Percentiles rank a stretch among this genome's conserved stretches.
Conservation (phyloP, 176 grass and related monocot species). For the Microstegium vimineum region DNA sequence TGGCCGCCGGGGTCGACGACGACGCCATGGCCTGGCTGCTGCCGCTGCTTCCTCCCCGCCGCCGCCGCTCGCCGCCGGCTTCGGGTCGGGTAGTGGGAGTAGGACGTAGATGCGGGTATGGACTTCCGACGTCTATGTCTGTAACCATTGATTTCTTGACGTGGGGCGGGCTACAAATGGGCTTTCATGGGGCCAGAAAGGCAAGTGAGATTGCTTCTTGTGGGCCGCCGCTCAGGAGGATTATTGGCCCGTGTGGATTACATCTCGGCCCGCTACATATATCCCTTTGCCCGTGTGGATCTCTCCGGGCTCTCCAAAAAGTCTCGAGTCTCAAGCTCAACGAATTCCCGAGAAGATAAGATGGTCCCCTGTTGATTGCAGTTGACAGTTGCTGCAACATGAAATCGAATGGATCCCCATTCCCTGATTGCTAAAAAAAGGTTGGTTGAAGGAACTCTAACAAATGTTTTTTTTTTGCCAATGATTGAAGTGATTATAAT, state of each 20-base stretch:
- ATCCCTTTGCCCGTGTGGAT: neutral
- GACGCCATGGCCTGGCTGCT: slow-evolving; percentile 29
- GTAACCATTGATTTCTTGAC: neutral
- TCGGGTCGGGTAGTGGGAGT: neutral
- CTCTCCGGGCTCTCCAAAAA: no score
- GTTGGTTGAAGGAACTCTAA: neutral
- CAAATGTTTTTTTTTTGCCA: neutral
- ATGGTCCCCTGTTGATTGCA: neutral
- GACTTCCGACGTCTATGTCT: neutral
- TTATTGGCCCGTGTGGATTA: neutral
- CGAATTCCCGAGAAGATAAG: neutral
- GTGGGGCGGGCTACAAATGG: neutral
- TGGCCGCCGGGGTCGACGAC: slow-evolving; percentile 49
- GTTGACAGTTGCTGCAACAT: neutral
- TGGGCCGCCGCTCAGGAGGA: neutral
- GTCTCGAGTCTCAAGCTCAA: neutral
- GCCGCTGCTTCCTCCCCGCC: neutral
- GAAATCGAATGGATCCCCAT: neutral
- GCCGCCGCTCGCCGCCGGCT: slow-evolving; percentile 26
- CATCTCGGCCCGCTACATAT: neutral
- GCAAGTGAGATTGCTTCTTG: neutral
- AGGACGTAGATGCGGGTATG: neutral
- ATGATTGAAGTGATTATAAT: neutral
- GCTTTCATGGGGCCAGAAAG: neutral
- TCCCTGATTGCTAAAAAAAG: neutral